A percentile compares a stretch with the other conserved stretches of the same genome.
phyloP scores from a whole-genome alignment of 257 asterid genomes.

The Knoxia roxburghii region DNA sequence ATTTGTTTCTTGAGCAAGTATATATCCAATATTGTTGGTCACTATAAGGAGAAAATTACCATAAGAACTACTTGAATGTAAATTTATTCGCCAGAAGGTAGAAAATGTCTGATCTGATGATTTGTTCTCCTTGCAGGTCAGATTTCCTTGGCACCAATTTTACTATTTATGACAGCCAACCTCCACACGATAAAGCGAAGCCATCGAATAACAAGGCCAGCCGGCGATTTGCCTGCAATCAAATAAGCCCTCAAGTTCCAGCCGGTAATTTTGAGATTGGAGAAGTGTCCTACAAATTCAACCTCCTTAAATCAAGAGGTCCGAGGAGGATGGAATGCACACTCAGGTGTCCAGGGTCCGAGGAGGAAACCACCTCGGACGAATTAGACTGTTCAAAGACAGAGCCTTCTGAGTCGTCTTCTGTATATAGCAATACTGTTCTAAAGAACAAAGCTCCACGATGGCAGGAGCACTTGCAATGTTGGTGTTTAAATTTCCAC shows the following conservation, averaged over 20 bases:
- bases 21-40: neutral
- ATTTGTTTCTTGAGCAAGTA: constrained; percentile 4
- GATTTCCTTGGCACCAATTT: constrained; percentile 92
- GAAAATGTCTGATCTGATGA: neutral
- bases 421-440: constrained; percentile 32
- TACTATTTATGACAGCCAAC: constrained; percentile 74
- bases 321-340: constrained; percentile 87
- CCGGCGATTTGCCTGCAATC: constrained; percentile 81
- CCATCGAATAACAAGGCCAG: constrained; percentile 65
- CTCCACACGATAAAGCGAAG: constrained; percentile 74
- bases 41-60: neutral
- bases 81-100: neutral
- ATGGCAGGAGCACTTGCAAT: constrained; percentile 91
- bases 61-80: neutral
- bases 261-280: constrained; percentile 84
- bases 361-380: constrained; percentile 24
- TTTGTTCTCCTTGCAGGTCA: constrained; percentile 45
- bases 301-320: constrained; percentile 89
- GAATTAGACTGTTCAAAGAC: constrained; percentile 24
- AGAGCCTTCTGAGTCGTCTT: constrained; percentile 20
- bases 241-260: constrained; percentile 87
- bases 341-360: constrained; percentile 39
- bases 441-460: constrained; percentile 85
- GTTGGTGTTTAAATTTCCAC: constrained; percentile 97
- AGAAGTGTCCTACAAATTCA: constrained; percentile 70